phyloP scores from a whole-genome alignment of 2,329 filamentous ascomycete species.

The Ophiosphaerella narmari region DNA sequence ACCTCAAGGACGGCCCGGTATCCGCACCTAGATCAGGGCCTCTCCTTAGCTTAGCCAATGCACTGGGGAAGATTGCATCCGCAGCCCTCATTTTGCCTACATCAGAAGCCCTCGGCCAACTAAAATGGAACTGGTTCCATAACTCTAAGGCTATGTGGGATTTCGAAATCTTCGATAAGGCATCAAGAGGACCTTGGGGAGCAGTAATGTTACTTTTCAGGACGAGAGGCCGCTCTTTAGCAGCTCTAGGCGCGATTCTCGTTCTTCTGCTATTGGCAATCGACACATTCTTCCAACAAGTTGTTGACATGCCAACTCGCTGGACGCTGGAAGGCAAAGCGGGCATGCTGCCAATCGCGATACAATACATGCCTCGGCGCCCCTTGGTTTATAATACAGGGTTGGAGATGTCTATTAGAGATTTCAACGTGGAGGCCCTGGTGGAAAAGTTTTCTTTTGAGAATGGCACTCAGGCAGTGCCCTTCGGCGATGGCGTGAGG shows the following conservation, averaged over 20 bases:
- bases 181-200: conserved; percentile 17
- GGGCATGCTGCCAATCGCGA: conserved; percentile 14
- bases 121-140: conserved; percentile 35
- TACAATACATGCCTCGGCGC: conserved; percentile 6
- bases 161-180: conserved; percentile 40
- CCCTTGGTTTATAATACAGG: neutral
- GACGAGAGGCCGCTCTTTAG: conserved; percentile 17
- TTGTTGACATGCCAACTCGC: conserved; percentile 30
- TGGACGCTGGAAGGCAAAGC: conserved; percentile 16
- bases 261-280: conserved; percentile 13
- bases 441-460: conserved; percentile 12
- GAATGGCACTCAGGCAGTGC: conserved; percentile 26
- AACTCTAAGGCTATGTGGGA: conserved; percentile 28
- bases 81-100: conserved; percentile 28
- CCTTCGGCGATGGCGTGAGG: conserved; percentile 27
- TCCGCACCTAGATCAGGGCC: neutral
- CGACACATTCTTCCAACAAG: conserved; percentile 11
- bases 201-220: conserved; percentile 15
- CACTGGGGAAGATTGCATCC: conserved; percentile 20
- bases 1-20: neutral
- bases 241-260: conserved; percentile 9
- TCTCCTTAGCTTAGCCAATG: conserved; percentile 12
- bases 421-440: conserved; percentile 4
- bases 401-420: neutral
- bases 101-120: conserved; percentile 30